These are phyloP conservation scores for Astrocystis sublimbata DNA, from an alignment of 495 filamentous ascomycete species.

Conservation along the genomic window DNA sequence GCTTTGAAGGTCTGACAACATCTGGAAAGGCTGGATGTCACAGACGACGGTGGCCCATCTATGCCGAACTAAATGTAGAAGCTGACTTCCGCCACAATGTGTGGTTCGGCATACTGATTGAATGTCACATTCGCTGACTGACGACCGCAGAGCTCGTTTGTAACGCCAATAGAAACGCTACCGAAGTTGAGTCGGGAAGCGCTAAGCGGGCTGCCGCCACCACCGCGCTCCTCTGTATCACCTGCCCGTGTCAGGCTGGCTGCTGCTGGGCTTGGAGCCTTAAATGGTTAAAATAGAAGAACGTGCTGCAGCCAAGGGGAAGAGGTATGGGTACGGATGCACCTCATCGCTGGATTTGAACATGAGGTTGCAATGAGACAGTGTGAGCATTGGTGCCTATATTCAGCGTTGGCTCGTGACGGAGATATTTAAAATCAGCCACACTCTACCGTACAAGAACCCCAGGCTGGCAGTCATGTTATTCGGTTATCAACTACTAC, in stretches of 20 bases:
- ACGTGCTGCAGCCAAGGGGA: slow-evolving; percentile 6
- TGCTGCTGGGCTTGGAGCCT: neutral
- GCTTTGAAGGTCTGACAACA: neutral
- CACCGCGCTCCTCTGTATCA: slow-evolving; percentile 7
- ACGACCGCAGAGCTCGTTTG: neutral
- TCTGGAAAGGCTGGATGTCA: neutral
- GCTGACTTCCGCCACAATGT: neutral
- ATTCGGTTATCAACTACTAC: no score
- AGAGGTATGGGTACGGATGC: neutral
- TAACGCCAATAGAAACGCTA: neutral
- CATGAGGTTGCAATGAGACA: neutral
- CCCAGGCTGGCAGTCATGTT: no score
- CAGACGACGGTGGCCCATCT: neutral
- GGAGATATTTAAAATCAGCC: neutral
- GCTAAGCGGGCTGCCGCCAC: slow-evolving; percentile 7
- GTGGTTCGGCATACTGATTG: neutral
- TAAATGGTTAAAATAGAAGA: slow-evolving; percentile 12
- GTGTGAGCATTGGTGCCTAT: neutral
- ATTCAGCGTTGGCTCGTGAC: neutral
- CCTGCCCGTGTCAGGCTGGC: neutral
- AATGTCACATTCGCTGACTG: neutral
- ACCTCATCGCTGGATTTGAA: slow-evolving; percentile 8
- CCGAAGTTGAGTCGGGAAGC: slow-evolving; percentile 8
- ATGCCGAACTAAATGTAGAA: neutral
- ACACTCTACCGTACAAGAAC: neutral